Base-by-base conservation (phyloP, 352 stramenopile genomes). In the Phytophthora sp. region DNA sequence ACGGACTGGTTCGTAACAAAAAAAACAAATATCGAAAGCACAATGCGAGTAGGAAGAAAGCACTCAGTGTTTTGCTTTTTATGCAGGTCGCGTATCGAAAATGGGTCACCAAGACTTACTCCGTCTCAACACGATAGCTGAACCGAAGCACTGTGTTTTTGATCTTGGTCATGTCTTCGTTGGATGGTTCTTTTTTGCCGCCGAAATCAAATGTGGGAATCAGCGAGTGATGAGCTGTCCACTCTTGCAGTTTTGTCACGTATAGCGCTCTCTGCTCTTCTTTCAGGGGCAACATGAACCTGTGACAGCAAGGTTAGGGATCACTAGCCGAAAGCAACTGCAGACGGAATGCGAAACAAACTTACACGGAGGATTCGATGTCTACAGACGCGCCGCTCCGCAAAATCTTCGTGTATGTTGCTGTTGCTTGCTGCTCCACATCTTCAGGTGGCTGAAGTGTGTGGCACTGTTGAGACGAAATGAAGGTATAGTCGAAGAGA, bases 351-450 rank as follows among this genome's bases (percentile, higher is more conserved):
- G 31, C 6, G 2, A 38, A 12, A 10, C 23, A 10, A 13, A 87
- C 83, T 41, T 73, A 92, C 84, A 82, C 75, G 9, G 83, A 87
- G 7, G 84, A 91, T 48, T 95, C 86, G 43, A 95, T 46, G 49
- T 84, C 83, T 10, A 95, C 74, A 10, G 44, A 54, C 0, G 86
- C 80, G 12, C 62, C 45, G 15, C 73, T 50, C 7, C 67, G 62
- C 17, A 93, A 66, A 24, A 93, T 37, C 11, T 62, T 66, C 8
- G 65, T 78, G 34, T 91, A 76, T 3, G 45, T 13, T 17, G 44
- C 24, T 53, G 41, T 41, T 2, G 50, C 13, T 44, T 37, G 18
- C 10, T 56, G 20, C 55, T 77, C 44, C 6, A 56, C 54, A 1
- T 70, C 48, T 0, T 62, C 37, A 17, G n/a, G 17, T 26, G 60